phyloP scores from a whole-genome alignment of 192 early-diverging fungal genomes.

The Gaertneriomyces semiglobifer region DNA sequence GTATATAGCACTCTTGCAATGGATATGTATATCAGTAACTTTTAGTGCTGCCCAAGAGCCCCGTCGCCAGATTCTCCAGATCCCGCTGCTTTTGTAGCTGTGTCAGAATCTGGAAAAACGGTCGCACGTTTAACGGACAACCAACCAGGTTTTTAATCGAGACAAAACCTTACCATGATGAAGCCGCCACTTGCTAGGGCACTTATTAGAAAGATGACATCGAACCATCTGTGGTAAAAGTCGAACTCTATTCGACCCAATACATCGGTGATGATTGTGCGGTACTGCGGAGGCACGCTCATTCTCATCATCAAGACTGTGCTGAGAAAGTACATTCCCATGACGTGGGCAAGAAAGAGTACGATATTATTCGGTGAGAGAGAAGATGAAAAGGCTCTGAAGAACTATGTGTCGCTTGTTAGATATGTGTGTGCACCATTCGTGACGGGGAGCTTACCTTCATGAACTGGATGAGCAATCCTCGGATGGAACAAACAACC shows the following conservation, averaged over 20 bases:
- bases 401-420: constrained; percentile 43
- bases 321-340: constrained; percentile 91
- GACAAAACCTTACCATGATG: constrained; percentile 34
- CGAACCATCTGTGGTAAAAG: constrained; percentile 93
- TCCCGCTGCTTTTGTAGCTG: constrained; percentile 31
- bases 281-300: constrained; percentile 77
- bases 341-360: constrained; percentile 77
- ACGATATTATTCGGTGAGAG: constrained; percentile 74
- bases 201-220: constrained; percentile 85
- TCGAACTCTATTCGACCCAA: constrained; percentile 80
- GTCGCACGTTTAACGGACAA: neutral
- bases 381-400: constrained; percentile 63
- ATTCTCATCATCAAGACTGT: constrained; percentile 90
- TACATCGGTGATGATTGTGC: constrained; percentile 75
- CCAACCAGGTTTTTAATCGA: too few species aligned
- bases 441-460: constrained; percentile 45
- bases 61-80: constrained; percentile 16
- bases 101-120: constrained; percentile 20
- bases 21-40: neutral
- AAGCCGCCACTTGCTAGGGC: constrained; percentile 68
- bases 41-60: neutral
- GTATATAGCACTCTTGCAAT: neutral
- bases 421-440: neutral
- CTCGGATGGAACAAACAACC: constrained; percentile 84
- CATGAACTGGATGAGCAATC: constrained; percentile 76